Conservation (phyloP, 192 early-diverging fungal genomes). For the Coemansia furcata region DNA sequence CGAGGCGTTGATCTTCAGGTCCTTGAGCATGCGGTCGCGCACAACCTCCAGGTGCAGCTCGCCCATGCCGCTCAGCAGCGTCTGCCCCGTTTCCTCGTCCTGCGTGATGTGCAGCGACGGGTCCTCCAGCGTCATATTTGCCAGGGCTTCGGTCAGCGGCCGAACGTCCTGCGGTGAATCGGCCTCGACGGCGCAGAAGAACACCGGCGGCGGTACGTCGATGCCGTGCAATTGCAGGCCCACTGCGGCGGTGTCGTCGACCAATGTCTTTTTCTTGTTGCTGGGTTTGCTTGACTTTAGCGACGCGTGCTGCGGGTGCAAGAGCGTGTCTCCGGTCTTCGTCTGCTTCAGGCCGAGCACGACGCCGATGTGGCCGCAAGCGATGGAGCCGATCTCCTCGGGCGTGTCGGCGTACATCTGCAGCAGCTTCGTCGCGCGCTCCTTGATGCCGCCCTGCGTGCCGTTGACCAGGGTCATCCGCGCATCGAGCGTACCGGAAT, state of each 20-base stretch:
- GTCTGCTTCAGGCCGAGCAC: conserved; percentile 81
- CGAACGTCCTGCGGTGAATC: conserved; percentile 75
- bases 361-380: conserved; percentile 82
- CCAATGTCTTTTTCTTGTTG: neutral
- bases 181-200: conserved; percentile 76
- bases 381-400: conserved; percentile 74
- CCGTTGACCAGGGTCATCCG: conserved; percentile 69
- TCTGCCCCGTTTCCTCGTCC: conserved; percentile 87
- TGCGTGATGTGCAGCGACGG: conserved; percentile 73
- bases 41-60: conserved; percentile 93
- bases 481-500: conserved; percentile 72
- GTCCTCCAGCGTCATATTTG: conserved; percentile 78
- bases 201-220: conserved; percentile 82
- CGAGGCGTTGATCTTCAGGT: conserved; percentile 71
- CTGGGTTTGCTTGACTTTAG: neutral
- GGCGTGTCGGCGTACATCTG: conserved; percentile 90
- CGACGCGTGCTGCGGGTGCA: conserved; percentile 57
- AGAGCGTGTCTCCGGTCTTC: conserved; percentile 81
- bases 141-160: conserved; percentile 68
- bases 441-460: conserved; percentile 60
- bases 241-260: conserved; percentile 13
- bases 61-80: conserved; percentile 87
- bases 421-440: conserved; percentile 78
- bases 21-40: conserved; percentile 76
- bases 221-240: conserved; percentile 69